phyloP scores from a whole-genome alignment of 208 protist genomes.

The Strigomonas galati region DNA sequence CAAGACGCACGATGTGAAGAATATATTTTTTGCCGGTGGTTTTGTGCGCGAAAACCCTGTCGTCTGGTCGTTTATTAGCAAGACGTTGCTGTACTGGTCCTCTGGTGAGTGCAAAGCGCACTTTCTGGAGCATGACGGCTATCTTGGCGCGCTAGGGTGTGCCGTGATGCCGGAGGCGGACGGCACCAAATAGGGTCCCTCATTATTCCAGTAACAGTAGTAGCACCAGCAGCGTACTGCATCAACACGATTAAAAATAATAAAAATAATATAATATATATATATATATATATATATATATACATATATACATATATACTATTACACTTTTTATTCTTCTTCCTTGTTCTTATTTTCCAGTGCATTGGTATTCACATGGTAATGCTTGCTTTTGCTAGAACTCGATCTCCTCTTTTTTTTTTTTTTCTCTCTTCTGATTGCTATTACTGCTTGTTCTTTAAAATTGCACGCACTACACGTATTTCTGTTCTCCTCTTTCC shows the following conservation, averaged over 20 bases:
- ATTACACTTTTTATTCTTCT: constrained; percentile 1
- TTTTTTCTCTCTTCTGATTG: constrained; percentile 4
- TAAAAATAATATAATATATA: not conserved
- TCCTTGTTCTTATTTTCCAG: not conserved
- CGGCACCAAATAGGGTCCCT: not conserved
- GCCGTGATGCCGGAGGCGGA: constrained; percentile 27
- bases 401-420: constrained; percentile 1
- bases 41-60: constrained; percentile 94
- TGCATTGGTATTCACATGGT: not conserved
- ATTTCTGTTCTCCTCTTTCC: constrained; percentile 7
- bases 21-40: constrained; percentile 95
- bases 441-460: not conserved
- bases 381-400: not conserved
- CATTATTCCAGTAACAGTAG: not conserved
- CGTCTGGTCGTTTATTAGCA: constrained; percentile 88
- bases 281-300: too few species aligned
- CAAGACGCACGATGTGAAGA: constrained; percentile 80
- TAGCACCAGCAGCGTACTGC: not conserved
- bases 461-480: not conserved
- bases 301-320: too few species aligned
- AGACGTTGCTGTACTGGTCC: constrained; percentile 94
- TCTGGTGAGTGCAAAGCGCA: constrained; percentile 84
- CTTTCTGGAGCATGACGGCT: constrained; percentile 96
- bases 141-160: constrained; percentile 93
- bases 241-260: not conserved